Evolutionary conservation across 257 asterid genomes (phyloP), one percentile per base, ranked within the genome.

Genomic region (Solanum pimpinellifolium): DNA sequence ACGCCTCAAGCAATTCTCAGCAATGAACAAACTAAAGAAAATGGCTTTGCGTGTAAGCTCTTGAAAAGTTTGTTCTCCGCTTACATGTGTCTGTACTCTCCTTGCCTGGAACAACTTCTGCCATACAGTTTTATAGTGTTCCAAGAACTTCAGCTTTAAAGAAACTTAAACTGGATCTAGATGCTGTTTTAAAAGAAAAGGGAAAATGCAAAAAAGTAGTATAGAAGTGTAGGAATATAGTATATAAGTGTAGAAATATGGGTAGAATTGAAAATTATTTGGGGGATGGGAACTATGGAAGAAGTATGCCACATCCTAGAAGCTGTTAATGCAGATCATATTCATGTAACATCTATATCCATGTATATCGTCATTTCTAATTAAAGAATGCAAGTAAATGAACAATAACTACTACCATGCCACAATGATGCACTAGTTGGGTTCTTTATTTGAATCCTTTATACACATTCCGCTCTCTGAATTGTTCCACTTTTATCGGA

Each of bases 21-120:
- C 98, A 60, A 96, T 96, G 99, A 96, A 96, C 94, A 96, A 96
- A 90, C 98, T 96, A 52, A 96, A 96, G 95, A 96, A 94, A 93
- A 96, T 96, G 98, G 99, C 99, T 90, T 89, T 96, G 88, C 98
- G 98, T 49, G 99, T 96, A 93, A 93, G 97, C 35, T 86, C 88
- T 81, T 81, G 42, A 49, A 81, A 49, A 81, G 70, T 49, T 81
- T 81, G 46, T 88, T 87, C 77, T 52, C 84, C 14, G n/a, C 18
- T 81, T 81, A 81, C 12, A 11, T 31, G 70, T 81, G 69, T 49
- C 21, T 81, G 27, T 81, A 49, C 29, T 29, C 84, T 78, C n/a
- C 84, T 29, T 80, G 69, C 69, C 69, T 27, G 7, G 44, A 27
- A 18, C 20, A 80, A 29, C 46, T 80, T 78, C 49, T 47, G 12